Evolutionary conservation across 116 monocot species (phyloP).

Genomic region (Papilionanthe hybrid): DNA sequence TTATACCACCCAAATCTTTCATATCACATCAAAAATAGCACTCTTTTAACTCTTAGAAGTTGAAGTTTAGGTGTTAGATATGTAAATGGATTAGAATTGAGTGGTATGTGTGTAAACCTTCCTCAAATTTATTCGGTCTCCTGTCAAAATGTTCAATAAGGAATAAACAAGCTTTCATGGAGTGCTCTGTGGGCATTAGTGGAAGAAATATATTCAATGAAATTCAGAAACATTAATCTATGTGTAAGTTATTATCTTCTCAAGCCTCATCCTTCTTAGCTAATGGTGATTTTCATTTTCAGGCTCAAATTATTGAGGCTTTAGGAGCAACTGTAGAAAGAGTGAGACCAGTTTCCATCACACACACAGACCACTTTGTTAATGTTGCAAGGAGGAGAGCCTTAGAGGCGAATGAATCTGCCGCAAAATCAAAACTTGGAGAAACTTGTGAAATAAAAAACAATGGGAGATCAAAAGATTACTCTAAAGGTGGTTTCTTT

Average conservation of each 20-base stretch:
- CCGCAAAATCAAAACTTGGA: conserved; percentile 16
- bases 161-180: neutral
- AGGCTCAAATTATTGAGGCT: conserved; percentile 95
- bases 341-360: conserved; percentile 92
- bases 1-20: too few species aligned
- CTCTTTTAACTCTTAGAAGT: too few species aligned
- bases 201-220: neutral
- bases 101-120: too few species aligned
- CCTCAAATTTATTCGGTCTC: too few species aligned
- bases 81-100: too few species aligned
- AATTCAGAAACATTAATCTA: neutral
- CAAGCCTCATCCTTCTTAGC: neutral
- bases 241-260: neutral
- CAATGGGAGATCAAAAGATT: conserved; percentile 9
- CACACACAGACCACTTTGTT: conserved; percentile 93
- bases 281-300: conserved; percentile 2
- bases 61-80: too few species aligned
- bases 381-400: conserved; percentile 95
- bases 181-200: neutral
- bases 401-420: conserved; percentile 48
- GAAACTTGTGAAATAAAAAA: conserved; percentile 18
- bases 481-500: conserved; percentile 78
- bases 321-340: conserved; percentile 94
- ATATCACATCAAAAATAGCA: too few species aligned
- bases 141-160: neutral